Percentiles rank a stretch among this genome's conserved stretches.
Conservation (phyloP, 225 moss, liverwort and hornwort genomes). For the Physcomitrium patens region DNA sequence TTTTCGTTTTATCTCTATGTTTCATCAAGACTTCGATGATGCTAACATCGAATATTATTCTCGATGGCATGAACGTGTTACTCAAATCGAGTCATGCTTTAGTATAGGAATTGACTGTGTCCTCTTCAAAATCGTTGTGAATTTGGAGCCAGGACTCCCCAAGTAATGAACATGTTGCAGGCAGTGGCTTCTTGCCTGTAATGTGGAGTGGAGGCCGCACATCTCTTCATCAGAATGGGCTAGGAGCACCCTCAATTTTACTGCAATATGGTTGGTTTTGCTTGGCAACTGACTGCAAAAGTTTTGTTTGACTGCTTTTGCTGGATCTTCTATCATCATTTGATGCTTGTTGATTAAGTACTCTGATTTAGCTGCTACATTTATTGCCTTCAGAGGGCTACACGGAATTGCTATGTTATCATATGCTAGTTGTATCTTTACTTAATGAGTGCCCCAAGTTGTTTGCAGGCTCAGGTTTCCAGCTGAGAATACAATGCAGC, state of each 20-base stretch:
- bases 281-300: not conserved
- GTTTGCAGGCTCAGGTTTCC: conserved; percentile 18
- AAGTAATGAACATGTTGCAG: not conserved
- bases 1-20: no score
- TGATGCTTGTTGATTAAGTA: conserved; percentile 15
- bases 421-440: not conserved
- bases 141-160: not conserved
- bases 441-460: conserved; percentile 2
- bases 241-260: conserved; percentile 15
- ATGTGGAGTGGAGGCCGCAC: conserved; percentile 4
- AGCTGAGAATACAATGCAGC: conserved; percentile 17
- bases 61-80: no score
- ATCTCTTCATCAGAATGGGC: conserved; percentile 8
- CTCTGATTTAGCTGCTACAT: conserved; percentile 8
- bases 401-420: conserved; percentile 6
- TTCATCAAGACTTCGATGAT: no score
- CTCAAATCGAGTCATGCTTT: no score
- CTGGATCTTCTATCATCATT: not conserved
- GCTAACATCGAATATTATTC: no score
- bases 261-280: not conserved
- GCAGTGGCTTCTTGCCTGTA: conserved; percentile 19
- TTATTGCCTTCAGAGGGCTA: not conserved
- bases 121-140: not conserved
- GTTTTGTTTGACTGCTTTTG: not conserved
- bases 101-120: not conserved